These are phyloP conservation scores for Beauveria bassiana DNA, from an alignment of 2,329 filamentous ascomycete species.

Conservation along the genomic window DNA sequence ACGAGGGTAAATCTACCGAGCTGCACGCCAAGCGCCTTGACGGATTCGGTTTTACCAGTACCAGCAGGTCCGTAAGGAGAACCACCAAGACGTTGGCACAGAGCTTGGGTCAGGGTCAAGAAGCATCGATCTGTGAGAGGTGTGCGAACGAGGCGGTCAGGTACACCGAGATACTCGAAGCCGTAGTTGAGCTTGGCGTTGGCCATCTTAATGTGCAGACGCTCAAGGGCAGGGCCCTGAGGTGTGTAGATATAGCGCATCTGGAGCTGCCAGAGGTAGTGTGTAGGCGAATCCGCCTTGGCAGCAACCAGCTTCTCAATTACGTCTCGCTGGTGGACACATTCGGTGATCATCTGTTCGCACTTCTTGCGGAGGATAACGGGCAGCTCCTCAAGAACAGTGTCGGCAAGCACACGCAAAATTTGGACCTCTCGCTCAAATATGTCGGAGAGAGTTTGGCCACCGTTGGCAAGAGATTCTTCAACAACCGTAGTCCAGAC, in stretches of 20 bases:
- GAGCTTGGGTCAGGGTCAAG: slow-evolving; percentile 89
- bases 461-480: slow-evolving; percentile 63
- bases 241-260: slow-evolving; percentile 92
- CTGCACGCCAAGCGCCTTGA: slow-evolving; percentile 94
- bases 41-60: slow-evolving; percentile 98
- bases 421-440: slow-evolving; percentile 80
- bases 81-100: slow-evolving; percentile 90
- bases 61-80: slow-evolving; percentile 96
- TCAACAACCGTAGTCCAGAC: slow-evolving; percentile 91
- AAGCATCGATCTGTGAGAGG: slow-evolving; percentile 98
- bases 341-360: slow-evolving; percentile 97
- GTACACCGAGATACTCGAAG: slow-evolving; percentile 95
- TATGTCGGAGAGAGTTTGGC: slow-evolving; percentile 58
- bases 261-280: slow-evolving; percentile 89
- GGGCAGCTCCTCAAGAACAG: slow-evolving; percentile 83
- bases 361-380: slow-evolving; percentile 89
- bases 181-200: slow-evolving; percentile 94
- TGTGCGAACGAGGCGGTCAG: slow-evolving; percentile 91
- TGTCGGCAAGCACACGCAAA: slow-evolving; percentile 76
- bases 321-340: slow-evolving; percentile 91
- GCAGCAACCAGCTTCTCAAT: slow-evolving; percentile 77
- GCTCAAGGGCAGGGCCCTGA: slow-evolving; percentile 72
- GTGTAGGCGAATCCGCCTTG: slow-evolving; percentile 65
- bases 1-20: slow-evolving; percentile 96
- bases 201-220: slow-evolving; percentile 89